Conservation (phyloP, 1,284 basidiomycete species). For the Moesziomyces sp. region DNA sequence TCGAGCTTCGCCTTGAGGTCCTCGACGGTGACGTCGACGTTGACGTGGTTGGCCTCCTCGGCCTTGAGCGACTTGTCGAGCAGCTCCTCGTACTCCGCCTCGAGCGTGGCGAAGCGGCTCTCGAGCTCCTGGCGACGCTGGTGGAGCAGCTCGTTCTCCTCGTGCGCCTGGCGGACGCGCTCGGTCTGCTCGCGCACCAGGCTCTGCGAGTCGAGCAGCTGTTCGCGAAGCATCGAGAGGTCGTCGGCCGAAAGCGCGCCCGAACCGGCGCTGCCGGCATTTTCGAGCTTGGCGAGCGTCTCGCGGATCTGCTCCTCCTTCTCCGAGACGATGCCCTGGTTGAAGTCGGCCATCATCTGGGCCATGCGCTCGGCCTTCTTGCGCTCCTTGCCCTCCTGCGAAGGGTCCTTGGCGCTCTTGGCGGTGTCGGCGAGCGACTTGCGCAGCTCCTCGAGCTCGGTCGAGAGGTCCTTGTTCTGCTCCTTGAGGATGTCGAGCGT, state of each 20-base stretch:
- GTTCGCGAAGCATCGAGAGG: slow-evolving; percentile 80
- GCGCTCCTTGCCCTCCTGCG: slow-evolving; percentile 95
- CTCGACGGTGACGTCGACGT: slow-evolving; percentile 77
- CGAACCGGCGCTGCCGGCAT: slow-evolving; percentile 52
- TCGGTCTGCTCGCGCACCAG: slow-evolving; percentile 89
- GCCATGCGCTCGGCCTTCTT: slow-evolving; percentile 99
- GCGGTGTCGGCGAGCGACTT: slow-evolving; percentile 52
- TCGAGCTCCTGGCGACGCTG: slow-evolving; percentile 89
- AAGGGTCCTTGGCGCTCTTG: slow-evolving; percentile 68
- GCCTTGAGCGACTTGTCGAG: slow-evolving; percentile 72
- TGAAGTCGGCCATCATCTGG: slow-evolving; percentile 99
- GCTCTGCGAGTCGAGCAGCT: slow-evolving; percentile 87
- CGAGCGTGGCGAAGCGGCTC: slow-evolving; percentile 80
- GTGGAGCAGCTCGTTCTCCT: slow-evolving; percentile 87
- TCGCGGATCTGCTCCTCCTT: slow-evolving; percentile 90
- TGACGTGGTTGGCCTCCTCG: slow-evolving; percentile 62
- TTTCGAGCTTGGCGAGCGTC: slow-evolving; percentile 82
- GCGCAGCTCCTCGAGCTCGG: slow-evolving; percentile 86
- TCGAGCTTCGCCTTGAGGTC: slow-evolving; percentile 96
- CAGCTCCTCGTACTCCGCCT: slow-evolving; percentile 95
- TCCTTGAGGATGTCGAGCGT: slow-evolving; percentile 97
- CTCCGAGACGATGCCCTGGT: slow-evolving; percentile 82
- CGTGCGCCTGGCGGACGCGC: slow-evolving; percentile 85
- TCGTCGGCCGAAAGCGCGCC: slow-evolving; percentile 75
- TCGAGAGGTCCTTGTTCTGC: slow-evolving; percentile 87